Conservation (phyloP, 177 flowering plant species). For the Telopea speciosissima region DNA sequence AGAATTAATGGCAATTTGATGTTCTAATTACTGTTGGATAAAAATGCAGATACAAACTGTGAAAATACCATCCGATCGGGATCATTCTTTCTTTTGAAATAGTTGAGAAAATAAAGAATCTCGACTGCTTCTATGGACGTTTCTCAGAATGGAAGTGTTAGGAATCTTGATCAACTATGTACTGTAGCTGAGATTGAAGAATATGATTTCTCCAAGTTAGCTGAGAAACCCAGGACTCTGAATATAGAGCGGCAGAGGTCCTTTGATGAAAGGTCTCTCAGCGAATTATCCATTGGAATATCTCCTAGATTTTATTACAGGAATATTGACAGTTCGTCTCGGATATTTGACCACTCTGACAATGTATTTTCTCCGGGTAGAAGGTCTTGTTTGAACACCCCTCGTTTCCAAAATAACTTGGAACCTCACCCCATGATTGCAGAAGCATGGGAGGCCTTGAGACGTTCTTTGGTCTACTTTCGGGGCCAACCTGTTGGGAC, state of each 20-base stretch:
- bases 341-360: conserved; percentile 28
- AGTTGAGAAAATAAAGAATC: conserved; percentile 13
- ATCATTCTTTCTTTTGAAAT: neutral
- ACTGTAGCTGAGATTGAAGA: conserved; percentile 38
- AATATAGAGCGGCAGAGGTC: conserved; percentile 62
- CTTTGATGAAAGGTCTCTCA: conserved; percentile 50
- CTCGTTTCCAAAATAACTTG: conserved; percentile 24
- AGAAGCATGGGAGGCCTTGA: conserved; percentile 68
- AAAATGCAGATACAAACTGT: conserved; percentile 1
- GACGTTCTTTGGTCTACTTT: conserved; percentile 50
- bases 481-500: conserved; percentile 77
- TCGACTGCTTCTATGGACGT: conserved; percentile 21
- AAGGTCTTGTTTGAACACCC: conserved; percentile 45
- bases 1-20: neutral
- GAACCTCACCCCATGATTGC: conserved; percentile 48
- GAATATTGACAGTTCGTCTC: conserved; percentile 27
- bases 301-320: conserved; percentile 33
- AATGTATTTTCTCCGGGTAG: conserved; percentile 28
- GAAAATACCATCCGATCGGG: neutral
- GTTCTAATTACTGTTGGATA: neutral
- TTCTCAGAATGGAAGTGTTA: conserved; percentile 29
- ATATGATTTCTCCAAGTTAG: conserved; percentile 47
- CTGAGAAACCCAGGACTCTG: conserved; percentile 46
- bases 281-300: conserved; percentile 34
- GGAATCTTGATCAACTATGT: conserved; percentile 14